phyloP scores from a whole-genome alignment of 257 asterid species.

The Penstemon davidsonii region DNA sequence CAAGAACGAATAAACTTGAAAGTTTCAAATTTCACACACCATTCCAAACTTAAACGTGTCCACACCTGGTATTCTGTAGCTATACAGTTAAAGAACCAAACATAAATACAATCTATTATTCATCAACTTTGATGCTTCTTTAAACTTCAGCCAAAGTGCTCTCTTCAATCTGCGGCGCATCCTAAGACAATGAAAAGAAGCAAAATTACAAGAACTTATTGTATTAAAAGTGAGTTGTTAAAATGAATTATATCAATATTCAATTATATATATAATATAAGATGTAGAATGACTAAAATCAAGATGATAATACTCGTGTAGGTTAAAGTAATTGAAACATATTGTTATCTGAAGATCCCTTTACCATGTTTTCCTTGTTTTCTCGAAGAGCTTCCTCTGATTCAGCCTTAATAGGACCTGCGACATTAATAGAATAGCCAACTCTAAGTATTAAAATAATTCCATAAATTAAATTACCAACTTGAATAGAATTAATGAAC shows the following conservation, averaged over 20 bases:
- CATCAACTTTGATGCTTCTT: constrained; percentile 5
- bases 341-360: neutral
- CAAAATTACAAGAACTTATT: neutral
- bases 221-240: neutral
- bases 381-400: constrained; percentile 54
- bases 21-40: too few species aligned
- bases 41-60: too few species aligned
- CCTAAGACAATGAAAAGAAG: constrained; percentile 31
- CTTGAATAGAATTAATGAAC: neutral
- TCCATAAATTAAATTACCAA: too few species aligned
- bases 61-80: too few species aligned
- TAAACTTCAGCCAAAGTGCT: constrained; percentile 40
- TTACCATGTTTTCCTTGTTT: constrained; percentile 85
- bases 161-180: constrained; percentile 45
- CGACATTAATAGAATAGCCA: constrained; percentile 11
- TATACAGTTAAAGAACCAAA: too few species aligned
- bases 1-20: too few species aligned
- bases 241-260: too few species aligned
- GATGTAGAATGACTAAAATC: too few species aligned
- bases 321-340: neutral
- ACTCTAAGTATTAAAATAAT: neutral
- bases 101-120: too few species aligned
- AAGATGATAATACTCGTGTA: neutral
- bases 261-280: too few species aligned
- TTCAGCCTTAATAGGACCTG: constrained; percentile 47